phyloP scores from a whole-genome alignment of 1,284 basidiomycete genomes.

The Microbotryum lychnidis-dioicae region DNA sequence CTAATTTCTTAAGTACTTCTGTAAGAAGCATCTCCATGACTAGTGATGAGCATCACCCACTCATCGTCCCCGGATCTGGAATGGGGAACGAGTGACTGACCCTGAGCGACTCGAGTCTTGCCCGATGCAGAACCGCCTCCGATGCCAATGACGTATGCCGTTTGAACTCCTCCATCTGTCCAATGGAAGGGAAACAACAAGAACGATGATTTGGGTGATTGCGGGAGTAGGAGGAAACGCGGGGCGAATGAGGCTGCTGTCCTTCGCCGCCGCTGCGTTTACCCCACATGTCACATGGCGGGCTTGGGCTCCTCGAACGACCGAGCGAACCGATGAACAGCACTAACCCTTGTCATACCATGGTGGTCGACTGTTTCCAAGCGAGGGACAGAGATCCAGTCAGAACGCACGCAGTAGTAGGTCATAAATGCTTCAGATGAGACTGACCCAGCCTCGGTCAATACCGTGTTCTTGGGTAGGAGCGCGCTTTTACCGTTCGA shows the following conservation, averaged over 20 bases:
- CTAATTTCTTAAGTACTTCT: slow-evolving; percentile 52
- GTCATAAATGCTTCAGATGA: neutral
- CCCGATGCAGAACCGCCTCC: slow-evolving; percentile 90
- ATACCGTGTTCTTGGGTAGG: slow-evolving; percentile 18
- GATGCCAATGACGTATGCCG: slow-evolving; percentile 87
- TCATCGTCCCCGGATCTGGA: neutral
- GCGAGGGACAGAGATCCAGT: neutral
- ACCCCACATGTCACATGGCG: too few species aligned
- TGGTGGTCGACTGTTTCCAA: slow-evolving; percentile 13
- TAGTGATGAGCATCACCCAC: neutral
- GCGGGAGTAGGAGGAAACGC: neutral
- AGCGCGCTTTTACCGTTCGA: too few species aligned
- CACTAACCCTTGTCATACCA: slow-evolving; percentile 23
- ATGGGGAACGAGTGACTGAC: neutral
- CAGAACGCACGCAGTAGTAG: too few species aligned
- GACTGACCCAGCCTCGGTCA: slow-evolving; percentile 20
- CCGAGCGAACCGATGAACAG: neutral
- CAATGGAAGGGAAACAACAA: neutral
- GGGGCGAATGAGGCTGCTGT: neutral
- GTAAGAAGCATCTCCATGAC: neutral
- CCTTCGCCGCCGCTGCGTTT: neutral
- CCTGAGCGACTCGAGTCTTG: slow-evolving; percentile 53
- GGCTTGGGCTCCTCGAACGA: neutral
- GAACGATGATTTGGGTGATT: neutral
- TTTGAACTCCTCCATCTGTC: slow-evolving; percentile 55